Evolutionary conservation across 805 yeast species (phyloP), one percentile per base, ranked within the genome.

Genomic region (Teunomyces aglyptinius): DNA sequence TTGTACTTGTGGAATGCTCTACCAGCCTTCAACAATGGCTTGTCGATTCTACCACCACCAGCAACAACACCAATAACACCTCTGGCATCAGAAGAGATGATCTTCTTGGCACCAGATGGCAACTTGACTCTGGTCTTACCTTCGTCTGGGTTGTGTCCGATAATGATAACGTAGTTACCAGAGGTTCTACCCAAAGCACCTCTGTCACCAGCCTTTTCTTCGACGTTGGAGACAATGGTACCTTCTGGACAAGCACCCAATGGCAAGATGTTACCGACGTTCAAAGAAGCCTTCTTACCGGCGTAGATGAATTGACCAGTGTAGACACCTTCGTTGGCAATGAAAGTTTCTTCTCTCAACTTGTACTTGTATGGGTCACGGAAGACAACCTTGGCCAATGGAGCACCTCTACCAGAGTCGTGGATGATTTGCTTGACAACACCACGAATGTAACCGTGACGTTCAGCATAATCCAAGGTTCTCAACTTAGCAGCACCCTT

Each of bases 321-420:
- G 94, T 91, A 91, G 65, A 94, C 88, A 83, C 98, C 98, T 82
- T 92, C 99, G 82, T 91, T 91, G 71, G 98, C 99, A 72, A 92
- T 88, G 83, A 94, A 92, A 68, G 92, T 92, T 82, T 92, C 98
- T 78, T 89, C 96, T 82, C 96, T 90, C 77, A 86, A 78, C 81
- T 86, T 91, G 89, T 86, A 92, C 83, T 82, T 89, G 96, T 92
- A 92, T 78, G 99, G 98, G 79, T 94, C 98, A 77, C 98, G 89
- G 97, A 92, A 92, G 61, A 80, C 91, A 77, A 92, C 97, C 82
- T 88, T 51, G 50, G 54, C 99, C 74, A 92, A 85, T 74, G 99
- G 99, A 77, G 99, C 99, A 83, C 99, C 99, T 80, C 99, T 86
- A 77, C 99, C 99, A 71, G 99, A 94, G 74, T 92, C 99, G 82